Conservation (phyloP, 306 rosid genomes). For the Rosa rugosa region DNA sequence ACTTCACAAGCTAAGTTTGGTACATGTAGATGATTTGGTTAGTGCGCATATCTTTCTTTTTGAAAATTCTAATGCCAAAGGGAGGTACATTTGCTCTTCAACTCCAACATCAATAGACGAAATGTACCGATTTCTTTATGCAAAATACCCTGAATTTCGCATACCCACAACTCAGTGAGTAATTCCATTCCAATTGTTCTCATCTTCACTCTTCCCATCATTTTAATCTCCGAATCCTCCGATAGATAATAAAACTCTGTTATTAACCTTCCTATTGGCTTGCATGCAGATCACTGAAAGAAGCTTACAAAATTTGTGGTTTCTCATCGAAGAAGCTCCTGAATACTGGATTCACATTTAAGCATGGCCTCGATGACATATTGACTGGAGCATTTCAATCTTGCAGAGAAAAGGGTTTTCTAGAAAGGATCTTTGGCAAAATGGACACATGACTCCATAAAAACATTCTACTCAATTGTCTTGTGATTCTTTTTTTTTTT, state of each 20-base stretch:
- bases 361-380: slow-evolving; percentile 48
- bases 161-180: slow-evolving; percentile 57
- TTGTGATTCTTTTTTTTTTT: no score
- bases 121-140: slow-evolving; percentile 30
- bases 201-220: neutral
- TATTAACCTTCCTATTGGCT: neutral
- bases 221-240: neutral
- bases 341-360: slow-evolving; percentile 47
- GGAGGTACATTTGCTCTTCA: slow-evolving; percentile 62
- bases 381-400: slow-evolving; percentile 40
- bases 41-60: slow-evolving; percentile 62
- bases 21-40: slow-evolving; percentile 61
- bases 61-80: slow-evolving; percentile 50
- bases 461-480: no score
- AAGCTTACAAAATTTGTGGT: slow-evolving; percentile 10
- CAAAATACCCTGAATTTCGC: slow-evolving; percentile 45
- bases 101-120: slow-evolving; percentile 28
- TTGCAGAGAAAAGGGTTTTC: slow-evolving; percentile 44
- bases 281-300: slow-evolving; percentile 29
- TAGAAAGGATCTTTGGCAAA: neutral
- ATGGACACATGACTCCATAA: neutral
- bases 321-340: slow-evolving; percentile 48
- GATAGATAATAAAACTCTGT: neutral
- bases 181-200: neutral
- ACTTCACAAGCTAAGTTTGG: slow-evolving; percentile 30